Percentiles rank a stretch among this genome's conserved stretches.
phyloP scores from a whole-genome alignment of 2,329 filamentous ascomycete species.

The Emmonsiellopsis sp. region DNA sequence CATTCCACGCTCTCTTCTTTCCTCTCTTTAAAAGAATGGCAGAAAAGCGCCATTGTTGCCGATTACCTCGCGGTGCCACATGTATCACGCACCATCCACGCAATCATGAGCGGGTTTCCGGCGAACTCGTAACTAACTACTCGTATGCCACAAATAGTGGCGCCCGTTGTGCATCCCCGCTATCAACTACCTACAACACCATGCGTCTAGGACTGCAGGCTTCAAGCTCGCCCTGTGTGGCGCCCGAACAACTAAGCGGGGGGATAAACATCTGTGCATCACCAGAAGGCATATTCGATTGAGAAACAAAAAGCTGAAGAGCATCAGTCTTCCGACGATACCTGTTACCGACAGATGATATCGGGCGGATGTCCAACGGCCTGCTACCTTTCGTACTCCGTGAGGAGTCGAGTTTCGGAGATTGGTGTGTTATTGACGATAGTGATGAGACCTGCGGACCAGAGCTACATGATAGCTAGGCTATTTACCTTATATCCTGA shows the following conservation, averaged over 20 bases:
- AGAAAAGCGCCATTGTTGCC: conserved; percentile 52
- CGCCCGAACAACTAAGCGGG: conserved; percentile 48
- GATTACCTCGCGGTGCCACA: conserved; percentile 60
- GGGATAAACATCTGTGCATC: conserved; percentile 52
- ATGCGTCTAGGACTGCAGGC: conserved; percentile 42
- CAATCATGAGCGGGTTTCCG: conserved; percentile 55
- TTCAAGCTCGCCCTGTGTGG: conserved; percentile 51
- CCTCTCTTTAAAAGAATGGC: conserved; percentile 49
- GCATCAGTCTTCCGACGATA: conserved; percentile 56
- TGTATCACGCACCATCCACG: conserved; percentile 62
- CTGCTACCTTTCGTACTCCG: conserved; percentile 35
- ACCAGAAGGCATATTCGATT: conserved; percentile 57
- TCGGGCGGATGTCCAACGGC: conserved; percentile 44
- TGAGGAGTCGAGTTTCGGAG: conserved; percentile 40
- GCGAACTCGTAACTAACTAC: conserved; percentile 47
- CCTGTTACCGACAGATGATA: conserved; percentile 54
- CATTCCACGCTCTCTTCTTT: conserved; percentile 45
- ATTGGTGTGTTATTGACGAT: conserved; percentile 47
- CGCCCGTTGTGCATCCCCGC: conserved; percentile 28
- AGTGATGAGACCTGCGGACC: conserved; percentile 53
- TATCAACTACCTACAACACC: conserved; percentile 22
- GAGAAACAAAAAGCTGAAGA: conserved; percentile 51
- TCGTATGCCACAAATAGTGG: conserved; percentile 51
- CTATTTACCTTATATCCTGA: background rate
- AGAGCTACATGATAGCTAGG: conserved; percentile 21